These are phyloP conservation scores for Trichothecium sympodiale DNA, from an alignment of 2,329 filamentous ascomycete species.

Conservation along the genomic window DNA sequence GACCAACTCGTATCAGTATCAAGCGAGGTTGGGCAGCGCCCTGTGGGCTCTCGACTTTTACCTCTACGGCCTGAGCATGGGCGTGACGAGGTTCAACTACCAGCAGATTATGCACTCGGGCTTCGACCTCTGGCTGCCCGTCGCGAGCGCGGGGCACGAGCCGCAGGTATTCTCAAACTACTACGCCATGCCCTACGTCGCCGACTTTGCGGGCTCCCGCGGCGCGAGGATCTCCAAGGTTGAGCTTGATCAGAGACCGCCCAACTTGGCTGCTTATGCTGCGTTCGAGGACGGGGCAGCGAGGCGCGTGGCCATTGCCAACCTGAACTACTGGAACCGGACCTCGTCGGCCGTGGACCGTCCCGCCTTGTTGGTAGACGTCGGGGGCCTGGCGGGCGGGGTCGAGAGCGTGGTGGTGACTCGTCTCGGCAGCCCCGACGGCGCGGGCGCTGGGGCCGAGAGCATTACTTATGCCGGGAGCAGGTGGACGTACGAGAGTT, in stretches of 20 bases:
- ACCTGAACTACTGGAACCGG: slow-evolving; percentile 24
- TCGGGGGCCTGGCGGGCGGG: neutral
- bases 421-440: slow-evolving; percentile 19
- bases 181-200: slow-evolving; percentile 24
- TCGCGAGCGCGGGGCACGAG: slow-evolving; percentile 12
- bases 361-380: neutral
- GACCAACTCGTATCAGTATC: slow-evolving; percentile 19
- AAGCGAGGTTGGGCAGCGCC: slow-evolving; percentile 21
- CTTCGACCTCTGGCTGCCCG: slow-evolving; percentile 18
- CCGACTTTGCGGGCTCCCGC: slow-evolving; percentile 21
- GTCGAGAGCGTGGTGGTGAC: slow-evolving; percentile 13
- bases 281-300: slow-evolving; percentile 17
- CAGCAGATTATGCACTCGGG: slow-evolving; percentile 25
- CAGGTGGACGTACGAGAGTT: slow-evolving; percentile 23
- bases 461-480: slow-evolving; percentile 25
- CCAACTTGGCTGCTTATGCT: slow-evolving; percentile 16
- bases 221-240: slow-evolving; percentile 10
- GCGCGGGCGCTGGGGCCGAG: slow-evolving; percentile 19
- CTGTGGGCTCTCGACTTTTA: slow-evolving; percentile 26
- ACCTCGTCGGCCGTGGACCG: slow-evolving; percentile 7
- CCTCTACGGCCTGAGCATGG: slow-evolving; percentile 21
- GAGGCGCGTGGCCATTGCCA: slow-evolving; percentile 18
- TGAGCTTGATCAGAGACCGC: slow-evolving; percentile 10
- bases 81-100: slow-evolving; percentile 22
- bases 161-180: slow-evolving; percentile 23